Base-by-base conservation (phyloP, 2,329 filamentous ascomycete genomes). In the Fusarium nelsonii region DNA sequence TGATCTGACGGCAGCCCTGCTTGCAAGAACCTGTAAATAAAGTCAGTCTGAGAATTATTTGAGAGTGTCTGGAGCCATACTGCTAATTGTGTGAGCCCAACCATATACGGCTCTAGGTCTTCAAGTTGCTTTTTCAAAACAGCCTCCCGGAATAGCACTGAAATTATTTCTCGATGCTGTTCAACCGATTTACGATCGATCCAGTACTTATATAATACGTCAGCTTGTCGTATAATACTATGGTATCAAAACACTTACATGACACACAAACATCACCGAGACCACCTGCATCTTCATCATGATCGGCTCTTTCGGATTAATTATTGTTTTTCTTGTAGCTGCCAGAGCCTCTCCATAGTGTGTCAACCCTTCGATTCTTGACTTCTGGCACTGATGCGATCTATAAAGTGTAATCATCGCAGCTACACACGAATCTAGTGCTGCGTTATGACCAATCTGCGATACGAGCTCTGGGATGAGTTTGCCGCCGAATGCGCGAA, bases 341-440 rank as follows among this genome's bases (percentile, higher is more conserved):
- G 26, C 26, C 2, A 74, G 15, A 6, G 72, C 72, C 2, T 57
- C 37, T 6, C 70, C 72, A 37, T 74, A 74, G 3, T 33, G 20
- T 0, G 46, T 43, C 6, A 74, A 18, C 3, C 70, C 72, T 9
- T 69, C 53, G 7, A 70, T 23, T 2, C 65, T 66, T 2, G 63
- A 56, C 5, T 50, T 16, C 0, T 26, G 48, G 4, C 45, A 54
- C 12, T 62, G 65, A 1, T 56, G 46, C 1, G 70, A 28, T n/a
- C 62, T 66, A 16, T 70, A 73, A 0, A 69, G 26, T 0, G 61
- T 55, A 11, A 74, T 55, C 43, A 74, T 49, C 3, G 72, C 72
- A 3, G 59, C 48, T 2, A 74, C 59, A 12, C 63, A 68, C 0
- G 66, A 39, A 12, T 74, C 72, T 1, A 74, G 57, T 7, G 57